Conservation (phyloP, 2,329 filamentous ascomycete genomes). For the Aureobasidium melanogenum region DNA sequence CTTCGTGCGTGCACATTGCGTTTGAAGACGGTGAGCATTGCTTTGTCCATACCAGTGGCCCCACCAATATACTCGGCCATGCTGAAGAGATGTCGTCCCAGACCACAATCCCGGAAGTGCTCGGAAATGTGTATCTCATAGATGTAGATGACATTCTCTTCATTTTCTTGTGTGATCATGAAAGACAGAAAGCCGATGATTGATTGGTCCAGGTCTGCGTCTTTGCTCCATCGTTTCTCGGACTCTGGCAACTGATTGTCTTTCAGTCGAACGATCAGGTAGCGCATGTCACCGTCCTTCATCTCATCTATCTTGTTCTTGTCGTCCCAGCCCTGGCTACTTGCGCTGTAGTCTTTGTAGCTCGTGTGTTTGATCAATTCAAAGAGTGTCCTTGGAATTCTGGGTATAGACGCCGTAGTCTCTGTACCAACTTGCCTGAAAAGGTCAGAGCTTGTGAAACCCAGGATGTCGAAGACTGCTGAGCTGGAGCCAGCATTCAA, state of each 20-base stretch:
- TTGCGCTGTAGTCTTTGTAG: slow-evolving; percentile 53
- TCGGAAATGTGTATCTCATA: slow-evolving; percentile 66
- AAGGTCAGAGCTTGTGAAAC: not conserved
- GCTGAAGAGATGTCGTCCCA: slow-evolving; percentile 53
- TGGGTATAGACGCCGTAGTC: not conserved
- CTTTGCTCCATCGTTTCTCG: not conserved
- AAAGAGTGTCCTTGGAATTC: slow-evolving; percentile 23
- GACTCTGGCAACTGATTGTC: slow-evolving; percentile 19
- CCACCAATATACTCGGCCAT: slow-evolving; percentile 46
- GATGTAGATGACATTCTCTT: slow-evolving; percentile 60
- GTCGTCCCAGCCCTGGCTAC: slow-evolving; percentile 55
- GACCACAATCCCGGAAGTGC: slow-evolving; percentile 41
- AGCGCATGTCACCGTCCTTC: slow-evolving; percentile 57
- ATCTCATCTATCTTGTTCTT: slow-evolving; percentile 58
- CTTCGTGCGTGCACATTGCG: slow-evolving; percentile 48
- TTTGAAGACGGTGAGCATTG: slow-evolving; percentile 67
- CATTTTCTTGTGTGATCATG: slow-evolving; percentile 62
- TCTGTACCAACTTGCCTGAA: not conserved
- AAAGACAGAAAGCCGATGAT: slow-evolving; percentile 47
- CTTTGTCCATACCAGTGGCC: slow-evolving; percentile 50
- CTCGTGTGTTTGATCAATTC: slow-evolving; percentile 55
- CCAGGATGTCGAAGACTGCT: not conserved
- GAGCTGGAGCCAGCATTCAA: not conserved
- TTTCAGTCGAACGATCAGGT: slow-evolving; percentile 47
- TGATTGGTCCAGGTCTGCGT: not conserved